Evolutionary conservation across 495 filamentous ascomycete genomes (phyloP).

Genomic region (Daldinia concentrica): DNA sequence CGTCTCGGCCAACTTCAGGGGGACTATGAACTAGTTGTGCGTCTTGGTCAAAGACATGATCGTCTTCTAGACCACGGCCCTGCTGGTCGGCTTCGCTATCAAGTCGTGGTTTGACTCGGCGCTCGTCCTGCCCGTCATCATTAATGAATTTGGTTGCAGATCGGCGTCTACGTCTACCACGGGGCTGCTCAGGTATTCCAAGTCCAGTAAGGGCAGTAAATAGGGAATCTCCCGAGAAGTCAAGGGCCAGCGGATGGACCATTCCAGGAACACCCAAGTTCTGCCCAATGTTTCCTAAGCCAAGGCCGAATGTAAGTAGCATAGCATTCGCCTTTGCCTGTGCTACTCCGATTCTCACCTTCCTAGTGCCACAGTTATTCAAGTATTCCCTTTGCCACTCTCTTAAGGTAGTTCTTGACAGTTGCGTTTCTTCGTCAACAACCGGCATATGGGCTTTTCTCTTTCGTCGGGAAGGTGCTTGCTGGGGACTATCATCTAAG

Average conservation of each 20-base stretch:
- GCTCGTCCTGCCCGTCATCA: constrained; percentile 31
- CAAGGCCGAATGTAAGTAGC: constrained; percentile 56
- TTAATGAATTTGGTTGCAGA: constrained; percentile 40
- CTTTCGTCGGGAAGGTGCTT: constrained; percentile 42
- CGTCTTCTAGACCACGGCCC: constrained; percentile 27
- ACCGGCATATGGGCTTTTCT: constrained; percentile 40
- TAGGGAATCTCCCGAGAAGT: constrained; percentile 52
- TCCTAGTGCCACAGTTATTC: constrained; percentile 50
- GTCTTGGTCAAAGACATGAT: constrained; percentile 39
- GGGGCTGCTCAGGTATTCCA: constrained; percentile 19
- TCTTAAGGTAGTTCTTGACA: constrained; percentile 65
- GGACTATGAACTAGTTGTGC: constrained; percentile 20
- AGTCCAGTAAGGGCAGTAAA: constrained; percentile 44
- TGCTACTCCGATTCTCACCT: constrained; percentile 24
- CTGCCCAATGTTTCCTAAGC: constrained; percentile 51
- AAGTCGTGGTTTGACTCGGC: constrained; percentile 43
- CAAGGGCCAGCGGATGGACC: constrained; percentile 48
- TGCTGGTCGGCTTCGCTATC: constrained; percentile 29
- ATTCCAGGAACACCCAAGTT: constrained; percentile 41
- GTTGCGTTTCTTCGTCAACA: constrained; percentile 55
- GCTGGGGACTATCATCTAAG: constrained; percentile 31
- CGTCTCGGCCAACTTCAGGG: constrained; percentile 53
- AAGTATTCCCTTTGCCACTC: constrained; percentile 70
- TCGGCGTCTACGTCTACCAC: constrained; percentile 41
- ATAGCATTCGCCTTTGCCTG: constrained; percentile 58